Percentiles rank a stretch among this genome's conserved stretches.
Conservation (phyloP, 2,329 filamentous ascomycete species). For the Colletotrichum nymphaeae region DNA sequence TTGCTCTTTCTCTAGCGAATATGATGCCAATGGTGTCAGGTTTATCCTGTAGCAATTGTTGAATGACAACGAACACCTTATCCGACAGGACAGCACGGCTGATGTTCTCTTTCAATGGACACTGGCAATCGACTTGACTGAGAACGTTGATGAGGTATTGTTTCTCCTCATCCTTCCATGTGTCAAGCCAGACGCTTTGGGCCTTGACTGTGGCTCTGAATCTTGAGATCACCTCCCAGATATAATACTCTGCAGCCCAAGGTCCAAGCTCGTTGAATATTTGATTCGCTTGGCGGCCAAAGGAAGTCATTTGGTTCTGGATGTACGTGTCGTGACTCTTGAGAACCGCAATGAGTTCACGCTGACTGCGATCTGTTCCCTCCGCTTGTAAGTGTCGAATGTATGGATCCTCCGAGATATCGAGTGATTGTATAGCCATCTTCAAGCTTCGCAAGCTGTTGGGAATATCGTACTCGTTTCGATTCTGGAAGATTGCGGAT, state of each 20-base stretch:
- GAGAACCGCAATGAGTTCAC: constrained; percentile 51
- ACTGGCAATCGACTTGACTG: constrained; percentile 44
- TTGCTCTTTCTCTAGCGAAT: constrained; percentile 74
- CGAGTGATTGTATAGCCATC: constrained; percentile 53
- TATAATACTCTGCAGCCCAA: constrained; percentile 77
- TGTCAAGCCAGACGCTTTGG: constrained; percentile 46
- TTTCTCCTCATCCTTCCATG: constrained; percentile 63
- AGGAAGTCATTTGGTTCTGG: constrained; percentile 65
- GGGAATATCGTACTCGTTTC: constrained; percentile 39
- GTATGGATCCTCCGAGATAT: constrained; percentile 72
- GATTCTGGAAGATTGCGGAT: constrained; percentile 45
- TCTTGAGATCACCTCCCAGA: constrained; percentile 59
- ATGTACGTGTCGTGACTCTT: constrained; percentile 61
- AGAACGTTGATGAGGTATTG: constrained; percentile 65
- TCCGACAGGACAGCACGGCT: constrained; percentile 56
- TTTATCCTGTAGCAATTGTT: constrained; percentile 57
- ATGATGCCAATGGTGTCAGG: constrained; percentile 68
- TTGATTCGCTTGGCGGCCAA: constrained; percentile 61
- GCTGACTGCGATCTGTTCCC: constrained; percentile 52
- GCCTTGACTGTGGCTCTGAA: constrained; percentile 40
- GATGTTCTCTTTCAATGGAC: constrained; percentile 37
- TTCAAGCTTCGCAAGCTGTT: constrained; percentile 57
- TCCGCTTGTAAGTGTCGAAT: constrained; percentile 59
- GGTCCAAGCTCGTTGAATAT: constrained; percentile 70
- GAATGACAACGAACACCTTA: constrained; percentile 68